These are phyloP conservation scores for Macadamia integrifolia DNA, from an alignment of 164 flowering plant species.

Conservation along the genomic window DNA sequence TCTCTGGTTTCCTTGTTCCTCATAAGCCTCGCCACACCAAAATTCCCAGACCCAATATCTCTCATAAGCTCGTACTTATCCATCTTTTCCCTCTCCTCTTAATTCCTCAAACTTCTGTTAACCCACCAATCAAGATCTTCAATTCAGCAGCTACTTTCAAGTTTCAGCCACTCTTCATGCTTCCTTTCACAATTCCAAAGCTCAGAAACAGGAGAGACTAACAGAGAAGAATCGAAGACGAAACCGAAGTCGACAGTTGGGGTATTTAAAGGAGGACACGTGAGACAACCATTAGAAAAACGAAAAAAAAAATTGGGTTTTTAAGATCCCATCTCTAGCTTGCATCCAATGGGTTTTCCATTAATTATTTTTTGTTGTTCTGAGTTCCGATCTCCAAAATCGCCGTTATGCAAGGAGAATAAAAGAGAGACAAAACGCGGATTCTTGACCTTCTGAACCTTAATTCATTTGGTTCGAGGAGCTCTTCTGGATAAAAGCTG, in stretches of 20 bases:
- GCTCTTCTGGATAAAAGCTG: neutral
- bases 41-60: conserved; percentile 71
- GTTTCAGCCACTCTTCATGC: neutral
- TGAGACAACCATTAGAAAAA: neutral
- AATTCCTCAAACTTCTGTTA: too few species aligned
- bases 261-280: conserved; percentile 4
- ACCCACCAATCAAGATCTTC: neutral
- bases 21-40: conserved; percentile 77
- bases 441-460: neutral
- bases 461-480: neutral
- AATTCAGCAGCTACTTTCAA: neutral
- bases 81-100: conserved; percentile 24
- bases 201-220: neutral
- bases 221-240: too few species aligned
- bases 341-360: neutral
- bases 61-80: conserved; percentile 62
- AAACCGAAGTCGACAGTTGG: neutral
- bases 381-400: conserved; percentile 13
- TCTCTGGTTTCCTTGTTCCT: conserved; percentile 56
- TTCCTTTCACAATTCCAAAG: neutral
- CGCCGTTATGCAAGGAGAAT: conserved; percentile 12
- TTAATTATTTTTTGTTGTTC: neutral
- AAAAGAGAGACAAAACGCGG: neutral
- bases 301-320: neutral
- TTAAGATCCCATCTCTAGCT: neutral